Base-by-base conservation (phyloP, 2,329 filamentous ascomycete species). In the Pseudocercospora pini-densiflorae region DNA sequence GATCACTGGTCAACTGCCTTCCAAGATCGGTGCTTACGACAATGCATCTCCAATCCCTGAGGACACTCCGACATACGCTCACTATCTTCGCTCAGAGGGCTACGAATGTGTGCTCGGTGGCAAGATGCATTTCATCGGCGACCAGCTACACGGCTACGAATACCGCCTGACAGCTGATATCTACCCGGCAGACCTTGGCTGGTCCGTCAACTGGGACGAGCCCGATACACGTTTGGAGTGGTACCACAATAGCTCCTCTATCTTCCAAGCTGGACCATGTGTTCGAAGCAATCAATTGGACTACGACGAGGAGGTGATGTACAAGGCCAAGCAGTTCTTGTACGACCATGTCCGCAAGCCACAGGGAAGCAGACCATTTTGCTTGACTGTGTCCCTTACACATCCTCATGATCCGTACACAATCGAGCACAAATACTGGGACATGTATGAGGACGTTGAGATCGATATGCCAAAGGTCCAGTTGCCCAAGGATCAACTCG, bases 91-190 rank as follows among this genome's bases (percentile, higher is more conserved):
- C 59, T 85, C 88, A 49, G 89, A 90, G 74, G 93, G 92, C 61
- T 97, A 97, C 76, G 92, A 97, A 80, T 97, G 94, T 12, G 92
- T 91, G 5, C 84, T 97, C 72, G 93, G 94, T 5, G 94, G 94
- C 69, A 97, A 97, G 86, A 97, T 97, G 94, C 94, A 97, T 81
- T 97, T 97, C 78, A 91, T 96, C 62, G 94, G 94, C 36, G 94
- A 97, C 77, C 94, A 97, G 81, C 85, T 97, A 66, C 94, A 97
- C 78, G 94, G 94, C 31, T 97, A 97, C 75, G 94, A 97, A 83
- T 91, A 92, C 75, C 89, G 94, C 64, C 85, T 97, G 75, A 97
- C 94, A n/a, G 92, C 90, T 72, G 94, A 97, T 79, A 97, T 97
- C 77, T 97, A 97, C 79, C 94, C 94, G 0, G 94, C 91, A 65